phyloP scores from a whole-genome alignment of 2,329 filamentous ascomycete species.

The Huntiella moniliformis region DNA sequence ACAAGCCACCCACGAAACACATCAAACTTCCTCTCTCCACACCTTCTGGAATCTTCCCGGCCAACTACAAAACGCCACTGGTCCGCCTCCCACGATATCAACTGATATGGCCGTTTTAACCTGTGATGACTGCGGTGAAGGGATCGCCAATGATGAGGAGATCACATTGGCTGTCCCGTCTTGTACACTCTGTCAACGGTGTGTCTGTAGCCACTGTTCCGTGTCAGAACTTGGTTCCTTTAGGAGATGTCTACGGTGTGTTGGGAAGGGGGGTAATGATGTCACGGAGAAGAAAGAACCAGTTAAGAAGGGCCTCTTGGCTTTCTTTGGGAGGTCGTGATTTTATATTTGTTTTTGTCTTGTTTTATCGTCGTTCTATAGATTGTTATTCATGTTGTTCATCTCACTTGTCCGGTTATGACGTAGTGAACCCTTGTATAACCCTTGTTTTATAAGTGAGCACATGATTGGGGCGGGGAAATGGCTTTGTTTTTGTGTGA shows the following conservation, averaged over 20 bases:
- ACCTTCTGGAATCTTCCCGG: constrained; percentile 39
- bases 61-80: constrained; percentile 16
- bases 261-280: constrained; percentile 17
- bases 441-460: background rate
- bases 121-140: constrained; percentile 36
- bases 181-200: constrained; percentile 33
- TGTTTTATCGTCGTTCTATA: too few relatives aligned
- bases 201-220: constrained; percentile 40
- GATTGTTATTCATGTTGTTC: too few relatives aligned
- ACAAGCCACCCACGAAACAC: background rate
- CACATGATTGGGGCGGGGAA: too few relatives aligned
- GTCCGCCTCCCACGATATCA: background rate
- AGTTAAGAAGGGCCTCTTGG: too few relatives aligned
- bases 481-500: too few relatives aligned
- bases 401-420: too few relatives aligned
- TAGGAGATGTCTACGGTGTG: constrained; percentile 33
- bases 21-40: constrained; percentile 27
- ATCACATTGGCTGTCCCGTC: too few relatives aligned
- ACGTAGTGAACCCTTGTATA: too few relatives aligned
- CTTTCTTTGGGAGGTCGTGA: too few relatives aligned
- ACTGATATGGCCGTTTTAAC: constrained; percentile 15
- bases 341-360: too few relatives aligned
- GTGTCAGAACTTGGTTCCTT: constrained; percentile 37
- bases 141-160: background rate
- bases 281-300: too few relatives aligned